Evolutionary conservation across 2,329 filamentous ascomycete species (phyloP).

Genomic region (Tolypocladium inflatum): DNA sequence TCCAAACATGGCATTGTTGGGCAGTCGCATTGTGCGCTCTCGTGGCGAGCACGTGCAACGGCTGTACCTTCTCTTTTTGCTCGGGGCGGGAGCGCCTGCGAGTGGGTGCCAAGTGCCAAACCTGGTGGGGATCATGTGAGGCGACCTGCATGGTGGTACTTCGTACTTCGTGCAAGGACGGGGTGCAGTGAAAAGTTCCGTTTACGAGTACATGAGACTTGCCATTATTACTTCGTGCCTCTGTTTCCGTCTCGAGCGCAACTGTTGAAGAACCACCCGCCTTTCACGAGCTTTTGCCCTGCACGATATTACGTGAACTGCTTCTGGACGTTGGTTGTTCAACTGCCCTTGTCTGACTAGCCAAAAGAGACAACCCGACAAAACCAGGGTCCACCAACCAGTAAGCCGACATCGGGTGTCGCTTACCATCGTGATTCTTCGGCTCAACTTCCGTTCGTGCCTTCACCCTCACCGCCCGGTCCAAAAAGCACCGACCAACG

Average conservation of each 20-base stretch:
- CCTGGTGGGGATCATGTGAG: not conserved
- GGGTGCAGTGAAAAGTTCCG: not conserved
- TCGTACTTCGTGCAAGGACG: not conserved
- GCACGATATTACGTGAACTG: not conserved
- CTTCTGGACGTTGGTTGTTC: not conserved
- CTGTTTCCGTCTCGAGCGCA: not conserved
- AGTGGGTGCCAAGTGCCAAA: not conserved
- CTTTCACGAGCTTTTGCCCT: not conserved
- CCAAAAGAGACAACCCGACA: not conserved
- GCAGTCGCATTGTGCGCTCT: not conserved
- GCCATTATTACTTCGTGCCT: not conserved
- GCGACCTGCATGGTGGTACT: not conserved
- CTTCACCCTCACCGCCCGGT: not conserved
- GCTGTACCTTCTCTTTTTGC: not conserved
- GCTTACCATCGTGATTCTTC: conserved; percentile 4
- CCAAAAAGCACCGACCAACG: not conserved
- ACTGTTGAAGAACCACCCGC: not conserved
- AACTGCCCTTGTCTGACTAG: not conserved
- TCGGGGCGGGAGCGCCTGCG: not conserved
- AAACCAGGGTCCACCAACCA: not conserved
- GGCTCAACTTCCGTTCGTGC: not conserved
- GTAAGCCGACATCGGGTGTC: conserved; percentile 3
- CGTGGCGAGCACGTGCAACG: not conserved
- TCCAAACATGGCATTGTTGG: no score
- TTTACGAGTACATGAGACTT: not conserved